phyloP scores from a whole-genome alignment of 176 grass and related monocot species.

The Oryza glumipatula region DNA sequence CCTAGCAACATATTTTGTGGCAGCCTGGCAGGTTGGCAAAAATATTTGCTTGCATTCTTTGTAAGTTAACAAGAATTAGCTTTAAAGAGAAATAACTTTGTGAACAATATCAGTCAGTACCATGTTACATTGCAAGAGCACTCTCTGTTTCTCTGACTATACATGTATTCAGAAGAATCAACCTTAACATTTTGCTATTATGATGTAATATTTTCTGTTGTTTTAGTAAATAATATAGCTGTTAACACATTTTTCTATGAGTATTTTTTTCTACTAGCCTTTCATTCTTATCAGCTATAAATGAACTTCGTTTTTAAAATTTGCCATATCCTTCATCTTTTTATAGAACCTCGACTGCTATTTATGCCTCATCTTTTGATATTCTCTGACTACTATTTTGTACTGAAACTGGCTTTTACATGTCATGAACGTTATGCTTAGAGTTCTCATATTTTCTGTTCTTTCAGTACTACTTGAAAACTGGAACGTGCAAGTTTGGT shows the following conservation, averaged over 20 bases:
- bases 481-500: conserved; percentile 86
- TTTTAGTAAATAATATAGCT: neutral
- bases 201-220: neutral
- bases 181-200: too few relatives aligned
- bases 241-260: neutral
- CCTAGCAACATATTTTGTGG: conserved; percentile 14
- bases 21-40: neutral
- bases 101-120: too few relatives aligned
- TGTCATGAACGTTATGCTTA: conserved; percentile 6
- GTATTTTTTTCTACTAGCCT: neutral
- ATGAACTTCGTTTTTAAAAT: neutral
- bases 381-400: conserved; percentile 30
- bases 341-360: conserved; percentile 29
- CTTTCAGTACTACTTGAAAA: conserved; percentile 81
- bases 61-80: neutral
- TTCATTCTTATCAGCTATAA: neutral
- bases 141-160: too few relatives aligned
- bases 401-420: conserved; percentile 4
- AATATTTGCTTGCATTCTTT: neutral
- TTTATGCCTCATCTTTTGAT: neutral
- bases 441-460: conserved; percentile 7
- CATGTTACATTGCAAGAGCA: too few relatives aligned
- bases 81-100: neutral
- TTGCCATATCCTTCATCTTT: conserved; percentile 3
- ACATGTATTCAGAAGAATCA: too few relatives aligned